Base-by-base conservation (phyloP, 2,329 filamentous ascomycete species). In the Xylaria sp. region DNA sequence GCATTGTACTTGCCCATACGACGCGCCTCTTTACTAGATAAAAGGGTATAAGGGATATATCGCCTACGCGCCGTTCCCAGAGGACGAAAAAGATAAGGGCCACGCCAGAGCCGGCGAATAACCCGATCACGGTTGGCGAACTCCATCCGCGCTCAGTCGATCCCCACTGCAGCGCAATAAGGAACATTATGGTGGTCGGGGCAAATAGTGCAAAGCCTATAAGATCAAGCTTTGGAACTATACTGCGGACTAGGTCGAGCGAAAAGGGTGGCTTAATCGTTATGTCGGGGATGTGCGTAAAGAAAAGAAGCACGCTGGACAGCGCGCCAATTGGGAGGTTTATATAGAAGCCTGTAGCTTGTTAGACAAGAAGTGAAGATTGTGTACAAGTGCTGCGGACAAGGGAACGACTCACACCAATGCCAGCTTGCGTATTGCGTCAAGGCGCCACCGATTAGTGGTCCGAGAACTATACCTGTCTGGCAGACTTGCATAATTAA, bases 161-260 rank as follows among this genome's bases (percentile, higher is more conserved):
- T 7, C 74, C 74, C 28, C 72, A 75, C 63, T 75, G 71, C 3
- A 76, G 64, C 17, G 74, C 73, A 14, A 75, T 69, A 9, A 75
- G 63, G 19, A 75, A 28, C 75, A 66, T 7, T 68, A 76, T 7
- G 73, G 69, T 12, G 72, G 66, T 19, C 71, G 69, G 56, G 60
- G 77, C 72, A 8, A 78, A 63, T 12, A 70, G 57, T 19, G 53
- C 57, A 8, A 62, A 66, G 31, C 68, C 66, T 3, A 57, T 12
- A 0, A 69, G 57, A 25, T 70, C 64, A 17, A 67, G 53, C 23
- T 65, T 19, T 8, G 43, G 59, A n/a, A 53, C 4, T 19, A 51
- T 45, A 47, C 53, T 38, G 25, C 65, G 60, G 38, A 60, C 52
- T 15, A 67, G 46, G 11, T 17, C 33, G 43, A 57, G 21, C 9